These are phyloP conservation scores for Naganishia albida DNA, from an alignment of 1,284 basidiomycete genomes.

Conservation along the genomic window DNA sequence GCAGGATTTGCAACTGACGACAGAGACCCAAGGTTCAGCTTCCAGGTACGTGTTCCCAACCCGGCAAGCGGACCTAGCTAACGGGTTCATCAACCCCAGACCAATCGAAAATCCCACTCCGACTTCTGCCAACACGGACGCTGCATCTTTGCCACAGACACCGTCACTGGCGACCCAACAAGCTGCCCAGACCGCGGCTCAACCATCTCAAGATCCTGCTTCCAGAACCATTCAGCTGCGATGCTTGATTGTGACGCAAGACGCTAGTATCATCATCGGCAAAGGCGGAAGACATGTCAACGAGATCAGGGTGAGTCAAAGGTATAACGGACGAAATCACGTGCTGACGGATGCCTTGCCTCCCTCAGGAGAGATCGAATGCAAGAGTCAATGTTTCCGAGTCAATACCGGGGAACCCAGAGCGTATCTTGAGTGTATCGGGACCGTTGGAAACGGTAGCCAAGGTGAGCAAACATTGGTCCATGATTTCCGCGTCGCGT, in stretches of 20 bases:
- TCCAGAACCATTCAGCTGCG: conserved; percentile 76
- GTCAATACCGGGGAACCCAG: conserved; percentile 95
- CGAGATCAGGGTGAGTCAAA: conserved; percentile 72
- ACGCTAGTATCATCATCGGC: conserved; percentile 98
- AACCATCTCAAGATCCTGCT: conserved; percentile 40
- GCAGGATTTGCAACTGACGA: neutral
- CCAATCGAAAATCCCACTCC: conserved; percentile 4
- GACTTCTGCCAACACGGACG: conserved; percentile 15
- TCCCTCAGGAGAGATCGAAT: conserved; percentile 61
- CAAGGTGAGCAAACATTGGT: conserved; percentile 65
- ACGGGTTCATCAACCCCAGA: neutral
- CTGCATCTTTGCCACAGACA: conserved; percentile 28
- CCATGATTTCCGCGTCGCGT: neutral
- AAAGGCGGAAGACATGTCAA: conserved; percentile 96
- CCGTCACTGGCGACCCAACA: conserved; percentile 24
- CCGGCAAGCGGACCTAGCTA: neutral
- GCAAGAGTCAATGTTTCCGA: conserved; percentile 94
- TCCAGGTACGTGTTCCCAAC: conserved; percentile 3
- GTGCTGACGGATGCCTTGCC: conserved; percentile 7
- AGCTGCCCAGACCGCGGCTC: conserved; percentile 30
- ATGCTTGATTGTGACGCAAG: conserved; percentile 96
- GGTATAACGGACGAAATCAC: neutral
- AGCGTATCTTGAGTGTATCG: conserved; percentile 94
- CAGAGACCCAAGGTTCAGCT: conserved; percentile 4
- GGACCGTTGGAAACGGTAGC: conserved; percentile 97